Evolutionary conservation across 805 yeast species (phyloP), one percentile per base, ranked within the genome.

Genomic region (Starmera dryadoides): DNA sequence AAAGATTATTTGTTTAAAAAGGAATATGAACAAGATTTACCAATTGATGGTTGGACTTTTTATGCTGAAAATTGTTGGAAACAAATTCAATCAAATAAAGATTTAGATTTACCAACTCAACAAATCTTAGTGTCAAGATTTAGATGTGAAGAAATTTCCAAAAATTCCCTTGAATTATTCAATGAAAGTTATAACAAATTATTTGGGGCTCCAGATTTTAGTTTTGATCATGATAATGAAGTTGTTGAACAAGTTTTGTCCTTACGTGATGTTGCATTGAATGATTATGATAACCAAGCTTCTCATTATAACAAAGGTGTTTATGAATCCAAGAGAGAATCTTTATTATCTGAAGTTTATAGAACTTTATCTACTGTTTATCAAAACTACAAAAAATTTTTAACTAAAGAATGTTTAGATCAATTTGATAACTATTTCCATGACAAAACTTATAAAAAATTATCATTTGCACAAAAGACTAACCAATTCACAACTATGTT

Each of bases 41-140:
- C 98, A 10, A 70, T 91, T 38, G 98, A 93, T 62, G 98, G 97
- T 19, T 93, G 98, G 98, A 74, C 91, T 4, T 62, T 88, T 58
- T 93, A 93, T 52, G 88, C 96, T 1, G 81, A 79, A 39, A 84
- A 81, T 54, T 81, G 95, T 48, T 93, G 98, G 98, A 81, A 85
- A 37, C 96, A 87, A 60, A 93, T 93, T 52, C 95, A 87, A 58
- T 71, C 73, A 44, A 93, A 93, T 63, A 89, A 87, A 61, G 98
- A 93, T 58, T 73, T 93, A 46, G 98, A 93, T 62, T 70, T 93
- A 47, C 98, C 98, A 21, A 89, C 98, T 2, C 98, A 93, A 56
- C 98, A 93, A 59, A 85, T 86, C 25, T 68, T 93, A 43, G 98
- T 93, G 19, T 95, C 98, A 7, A 77, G 93, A 51, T 91, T 87